Conservation (phyloP, 2,329 filamentous ascomycete genomes). For the Aspergillus luchuensis region DNA sequence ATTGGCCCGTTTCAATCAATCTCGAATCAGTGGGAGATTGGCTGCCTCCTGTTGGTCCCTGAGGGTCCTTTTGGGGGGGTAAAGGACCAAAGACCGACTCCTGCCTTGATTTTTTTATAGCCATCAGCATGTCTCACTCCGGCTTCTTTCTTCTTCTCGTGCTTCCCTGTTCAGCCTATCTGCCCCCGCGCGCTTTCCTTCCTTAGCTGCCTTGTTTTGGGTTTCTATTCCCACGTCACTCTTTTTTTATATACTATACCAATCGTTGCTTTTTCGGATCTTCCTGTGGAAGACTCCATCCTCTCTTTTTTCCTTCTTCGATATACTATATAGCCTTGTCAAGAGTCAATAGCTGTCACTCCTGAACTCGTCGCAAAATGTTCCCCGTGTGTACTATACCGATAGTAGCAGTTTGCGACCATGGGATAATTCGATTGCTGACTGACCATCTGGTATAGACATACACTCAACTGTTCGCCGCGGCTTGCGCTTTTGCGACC, state of each 20-base stretch:
- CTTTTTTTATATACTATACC: constrained; percentile 6
- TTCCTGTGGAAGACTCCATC: constrained; percentile 24
- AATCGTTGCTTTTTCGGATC: constrained; percentile 7
- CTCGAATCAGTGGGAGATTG: not conserved
- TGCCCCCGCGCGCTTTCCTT: constrained; percentile 13
- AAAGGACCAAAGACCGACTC: too few species aligned
- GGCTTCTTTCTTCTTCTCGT: constrained; percentile 3
- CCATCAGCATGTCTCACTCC: not conserved
- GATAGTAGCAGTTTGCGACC: not conserved
- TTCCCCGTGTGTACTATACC: constrained; percentile 21
- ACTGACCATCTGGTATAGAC: constrained; percentile 24
- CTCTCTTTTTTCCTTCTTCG: constrained; percentile 11
- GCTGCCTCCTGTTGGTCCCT: not conserved
- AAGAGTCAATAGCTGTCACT: not conserved
- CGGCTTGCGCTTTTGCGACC: constrained; percentile 46
- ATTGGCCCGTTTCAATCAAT: not conserved
- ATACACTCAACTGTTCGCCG: constrained; percentile 40
- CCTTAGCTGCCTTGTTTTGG: constrained; percentile 14
- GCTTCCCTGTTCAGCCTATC: constrained; percentile 9
- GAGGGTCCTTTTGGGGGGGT: not conserved
- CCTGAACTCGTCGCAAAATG: constrained; percentile 21
- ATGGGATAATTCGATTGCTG: not conserved
- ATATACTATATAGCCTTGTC: not conserved
- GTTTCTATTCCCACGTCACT: constrained; percentile 27
- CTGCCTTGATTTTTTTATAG: constrained; percentile 1